phyloP scores from a whole-genome alignment of 331 rosid genomes.

The Saraca asoca region DNA sequence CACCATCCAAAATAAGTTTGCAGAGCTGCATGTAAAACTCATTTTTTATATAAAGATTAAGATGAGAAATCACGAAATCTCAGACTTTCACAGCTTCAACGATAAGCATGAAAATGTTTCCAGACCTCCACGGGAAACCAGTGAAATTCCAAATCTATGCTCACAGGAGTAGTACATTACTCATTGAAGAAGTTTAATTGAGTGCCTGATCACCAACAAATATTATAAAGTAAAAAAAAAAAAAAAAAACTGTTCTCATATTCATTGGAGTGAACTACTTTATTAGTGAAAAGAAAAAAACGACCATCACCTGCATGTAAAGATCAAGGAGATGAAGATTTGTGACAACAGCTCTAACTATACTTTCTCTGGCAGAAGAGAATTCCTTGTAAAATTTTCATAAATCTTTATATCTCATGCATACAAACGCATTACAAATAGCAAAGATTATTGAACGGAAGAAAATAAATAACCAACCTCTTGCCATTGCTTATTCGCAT shows the following conservation, averaged over 20 bases:
- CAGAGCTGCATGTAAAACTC: background rate
- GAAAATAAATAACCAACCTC: too few relatives aligned
- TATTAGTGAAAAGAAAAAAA: slow-evolving; percentile 20
- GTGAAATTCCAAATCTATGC: background rate
- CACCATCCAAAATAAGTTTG: background rate
- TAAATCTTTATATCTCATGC: too few relatives aligned
- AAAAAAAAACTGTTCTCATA: background rate
- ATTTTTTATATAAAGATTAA: slow-evolving; percentile 4
- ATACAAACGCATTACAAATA: too few relatives aligned
- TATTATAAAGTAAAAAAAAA: background rate
- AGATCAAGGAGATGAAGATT: slow-evolving; percentile 95
- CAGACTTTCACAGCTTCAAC: background rate
- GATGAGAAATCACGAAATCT: slow-evolving; percentile 4
- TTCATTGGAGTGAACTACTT: slow-evolving; percentile 18
- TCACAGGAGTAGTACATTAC: background rate
- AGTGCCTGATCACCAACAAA: background rate
- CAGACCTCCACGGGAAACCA: background rate
- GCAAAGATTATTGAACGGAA: too few relatives aligned
- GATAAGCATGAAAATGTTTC: background rate
- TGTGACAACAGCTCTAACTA: slow-evolving; percentile 95
- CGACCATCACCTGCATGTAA: slow-evolving; percentile 82
- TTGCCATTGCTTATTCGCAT: too few relatives aligned
- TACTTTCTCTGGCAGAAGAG: slow-evolving; percentile 91
- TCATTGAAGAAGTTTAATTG: background rate
- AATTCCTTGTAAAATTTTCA: too few relatives aligned